A percentile compares a stretch with the other conserved stretches of the same genome.
Conservation (phyloP, 225 moss, liverwort and hornwort genomes). For the Pleurozium schreberi region DNA sequence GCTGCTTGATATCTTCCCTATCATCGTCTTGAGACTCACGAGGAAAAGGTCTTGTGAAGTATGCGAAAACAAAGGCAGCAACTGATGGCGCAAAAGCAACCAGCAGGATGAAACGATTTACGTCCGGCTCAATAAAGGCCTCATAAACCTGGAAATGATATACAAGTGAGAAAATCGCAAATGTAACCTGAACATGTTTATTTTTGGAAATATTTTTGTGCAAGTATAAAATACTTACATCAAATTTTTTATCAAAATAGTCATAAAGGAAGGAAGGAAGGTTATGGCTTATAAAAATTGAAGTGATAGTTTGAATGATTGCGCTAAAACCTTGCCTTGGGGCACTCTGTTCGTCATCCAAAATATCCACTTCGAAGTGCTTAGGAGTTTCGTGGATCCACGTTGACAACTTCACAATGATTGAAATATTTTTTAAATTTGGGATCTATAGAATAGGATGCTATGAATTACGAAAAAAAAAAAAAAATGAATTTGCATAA, state of each 20-base stretch:
- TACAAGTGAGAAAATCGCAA: not conserved
- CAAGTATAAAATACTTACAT: not conserved
- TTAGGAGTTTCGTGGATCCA: not conserved
- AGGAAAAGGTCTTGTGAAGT: conserved; percentile 28
- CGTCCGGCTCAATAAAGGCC: conserved; percentile 34
- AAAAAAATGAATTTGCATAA: not conserved
- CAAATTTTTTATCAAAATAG: not conserved
- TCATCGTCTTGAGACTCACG: conserved; percentile 27
- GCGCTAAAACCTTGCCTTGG: not conserved
- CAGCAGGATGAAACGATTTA: conserved; percentile 18
- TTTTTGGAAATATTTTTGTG: not conserved
- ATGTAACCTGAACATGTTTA: not conserved
- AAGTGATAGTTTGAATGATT: not conserved
- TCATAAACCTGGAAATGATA: conserved; percentile 24
- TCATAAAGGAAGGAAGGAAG: not conserved
- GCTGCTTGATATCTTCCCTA: conserved; percentile 27
- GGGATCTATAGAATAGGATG: not conserved
- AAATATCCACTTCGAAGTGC: not conserved
- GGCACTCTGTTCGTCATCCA: not conserved
- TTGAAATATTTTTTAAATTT: not conserved
- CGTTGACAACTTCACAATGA: not conserved
- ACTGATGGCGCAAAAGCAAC: conserved; percentile 32
- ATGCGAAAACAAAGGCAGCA: conserved; percentile 18
- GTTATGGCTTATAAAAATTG: not conserved
- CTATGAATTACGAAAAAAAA: not conserved